These are phyloP conservation scores for Puccinia polysora DNA, from an alignment of 1,284 basidiomycete genomes.

Conservation along the genomic window DNA sequence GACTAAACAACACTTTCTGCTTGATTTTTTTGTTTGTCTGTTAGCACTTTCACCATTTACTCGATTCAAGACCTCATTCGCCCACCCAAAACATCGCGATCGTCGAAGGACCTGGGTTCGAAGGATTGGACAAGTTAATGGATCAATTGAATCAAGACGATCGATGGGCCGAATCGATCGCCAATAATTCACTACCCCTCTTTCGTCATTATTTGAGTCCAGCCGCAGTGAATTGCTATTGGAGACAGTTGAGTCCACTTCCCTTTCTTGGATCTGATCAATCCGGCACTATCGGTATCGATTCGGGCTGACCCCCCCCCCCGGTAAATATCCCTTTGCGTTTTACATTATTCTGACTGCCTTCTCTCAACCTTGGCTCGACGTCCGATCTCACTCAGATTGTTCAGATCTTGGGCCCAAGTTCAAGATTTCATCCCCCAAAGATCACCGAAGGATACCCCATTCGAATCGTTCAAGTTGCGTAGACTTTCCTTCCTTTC, in stretches of 20 bases:
- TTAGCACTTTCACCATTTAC: conserved; percentile 55
- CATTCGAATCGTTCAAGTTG: conserved; percentile 41
- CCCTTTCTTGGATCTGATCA: not conserved
- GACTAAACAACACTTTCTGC: conserved; percentile 7
- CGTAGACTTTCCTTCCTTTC: not conserved
- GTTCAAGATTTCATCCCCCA: conserved; percentile 50
- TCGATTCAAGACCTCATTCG: conserved; percentile 49
- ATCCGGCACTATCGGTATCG: too few relatives aligned
- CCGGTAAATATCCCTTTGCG: too few relatives aligned
- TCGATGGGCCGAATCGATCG: conserved; percentile 50
- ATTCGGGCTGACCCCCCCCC: too few relatives aligned
- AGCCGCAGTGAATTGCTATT: conserved; percentile 51
- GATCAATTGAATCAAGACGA: conserved; percentile 48
- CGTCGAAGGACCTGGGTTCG: conserved; percentile 48
- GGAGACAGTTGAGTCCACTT: conserved; percentile 44
- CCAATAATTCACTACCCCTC: conserved; percentile 50
- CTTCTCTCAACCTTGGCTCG: too few relatives aligned
- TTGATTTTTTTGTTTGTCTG: conserved; percentile 30
- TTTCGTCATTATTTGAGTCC: conserved; percentile 52
- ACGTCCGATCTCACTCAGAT: conserved; percentile 46
- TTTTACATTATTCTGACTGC: not conserved
- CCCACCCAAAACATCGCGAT: conserved; percentile 53
- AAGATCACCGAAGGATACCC: conserved; percentile 6
- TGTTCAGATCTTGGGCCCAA: conserved; percentile 48
- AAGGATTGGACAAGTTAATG: conserved; percentile 52